Percentiles rank a stretch among this genome's conserved stretches.
Conservation (phyloP, 139 green algal genomes). For the Picochlorum sp. region DNA sequence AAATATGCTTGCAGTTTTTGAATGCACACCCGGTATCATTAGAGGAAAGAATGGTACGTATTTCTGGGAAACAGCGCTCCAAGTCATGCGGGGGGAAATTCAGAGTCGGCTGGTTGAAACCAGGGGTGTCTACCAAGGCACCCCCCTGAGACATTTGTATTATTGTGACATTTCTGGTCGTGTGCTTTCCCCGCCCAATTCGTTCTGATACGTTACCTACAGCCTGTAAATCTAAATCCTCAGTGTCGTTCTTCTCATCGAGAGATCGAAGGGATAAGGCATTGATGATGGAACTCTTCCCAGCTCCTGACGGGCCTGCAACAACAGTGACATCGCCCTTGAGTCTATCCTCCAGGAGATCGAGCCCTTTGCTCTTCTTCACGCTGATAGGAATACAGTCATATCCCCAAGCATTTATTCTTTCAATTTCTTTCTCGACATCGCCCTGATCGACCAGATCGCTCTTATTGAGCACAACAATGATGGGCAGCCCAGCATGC, state of each 20-base stretch:
- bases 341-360: slow-evolving; percentile 41
- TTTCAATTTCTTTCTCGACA: slow-evolving; percentile 21
- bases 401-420: slow-evolving; percentile 77
- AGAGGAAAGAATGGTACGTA: slow-evolving; percentile 12
- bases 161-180: slow-evolving; percentile 76
- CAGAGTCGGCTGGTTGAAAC: slow-evolving; percentile 76
- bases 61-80: slow-evolving; percentile 50
- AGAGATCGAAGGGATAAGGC: slow-evolving; percentile 33
- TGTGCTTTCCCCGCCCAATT: slow-evolving; percentile 82
- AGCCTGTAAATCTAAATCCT: slow-evolving; percentile 23
- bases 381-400: slow-evolving; percentile 57
- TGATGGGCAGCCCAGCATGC: slow-evolving; percentile 63
- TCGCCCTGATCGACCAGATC: slow-evolving; percentile 60
- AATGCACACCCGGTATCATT: slow-evolving; percentile 42
- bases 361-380: slow-evolving; percentile 49
- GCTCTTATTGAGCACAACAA: slow-evolving; percentile 89
- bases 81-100: slow-evolving; percentile 31
- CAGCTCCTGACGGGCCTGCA: slow-evolving; percentile 82
- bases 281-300: slow-evolving; percentile 96
- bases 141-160: slow-evolving; percentile 55
- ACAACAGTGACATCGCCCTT: slow-evolving; percentile 57
- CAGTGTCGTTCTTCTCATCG: slow-evolving; percentile 1
- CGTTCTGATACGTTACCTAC: slow-evolving; percentile 61
- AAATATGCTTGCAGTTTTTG: slow-evolving; percentile 76
- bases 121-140: slow-evolving; percentile 85